Evolutionary conservation across 345 rosid genomes (phyloP), one percentile per base, ranked within the genome.

Genomic region (Brassica juncea): DNA sequence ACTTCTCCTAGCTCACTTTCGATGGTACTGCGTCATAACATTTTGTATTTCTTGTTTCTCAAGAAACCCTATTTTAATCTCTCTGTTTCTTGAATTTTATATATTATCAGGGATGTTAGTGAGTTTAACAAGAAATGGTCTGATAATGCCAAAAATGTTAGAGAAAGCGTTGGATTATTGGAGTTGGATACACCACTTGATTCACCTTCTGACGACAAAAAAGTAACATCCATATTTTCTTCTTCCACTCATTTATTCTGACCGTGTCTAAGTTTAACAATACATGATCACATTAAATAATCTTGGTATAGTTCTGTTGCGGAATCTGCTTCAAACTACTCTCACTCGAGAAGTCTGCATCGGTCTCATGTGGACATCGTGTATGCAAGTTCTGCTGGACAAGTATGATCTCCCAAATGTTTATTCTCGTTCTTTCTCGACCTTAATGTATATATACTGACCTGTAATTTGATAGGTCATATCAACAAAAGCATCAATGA

Each of bases 321-420:
- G 77, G 80, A 76, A 8, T 8, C 44, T 77, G 77, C n/a, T 4
- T 0, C 31, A 0, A 42, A 8, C 8, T 8, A 8, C 30, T n/a
- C 28, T 34, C 27, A 8, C 28, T 14, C 19, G 70, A 66, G 69
- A 60, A 23, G 1, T 71, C 39, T 67, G 73, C 77, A 44, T 71
- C 78, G 15, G 78, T 60, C 59, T 75, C 80, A 47, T 81, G 84
- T 81, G 66, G 74, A 6, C 84, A 81, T 15, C 81, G 70, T 66
- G 32, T 81, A 32, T 76, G 84, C 80, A 49, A 4, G 28, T 1
- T 0, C 47, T 81, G 84, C 77, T 81, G 84, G 84, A 72, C 1
- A 73, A 68, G 82, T 79, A 73, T 8, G 61, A 37, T 66, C 14
- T 55, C 11, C 8, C 27, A 16, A 71, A 59, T 42, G 0, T 9